Base-by-base conservation (phyloP, 495 filamentous ascomycete species). In the Podospora anserina region DNA sequence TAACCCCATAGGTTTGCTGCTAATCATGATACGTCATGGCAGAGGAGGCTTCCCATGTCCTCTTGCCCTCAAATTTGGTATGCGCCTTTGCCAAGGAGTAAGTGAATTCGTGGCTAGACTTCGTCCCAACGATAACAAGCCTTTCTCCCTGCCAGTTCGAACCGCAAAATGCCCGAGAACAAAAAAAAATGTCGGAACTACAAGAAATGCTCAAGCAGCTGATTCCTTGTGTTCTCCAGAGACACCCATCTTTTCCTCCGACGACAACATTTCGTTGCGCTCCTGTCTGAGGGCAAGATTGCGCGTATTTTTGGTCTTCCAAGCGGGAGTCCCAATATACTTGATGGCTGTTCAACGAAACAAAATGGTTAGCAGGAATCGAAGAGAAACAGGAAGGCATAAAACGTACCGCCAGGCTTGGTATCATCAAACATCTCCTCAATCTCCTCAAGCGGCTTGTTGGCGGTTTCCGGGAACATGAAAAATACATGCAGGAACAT, bases 391-490 rank as follows among this genome's bases (percentile, higher is more conserved):
- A 54, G 5, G n/a, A 30, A 58, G 15, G 9, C 23, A 23, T 23
- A 2, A 23, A 13, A 71, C 70, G 69, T 66, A 76, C 74, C 64
- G 49, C 73, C 75, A 9, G 71, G 68, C 68, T 69, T 66, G 27
- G 63, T 63, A 64, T 83, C 73, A 60, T 88, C 88, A 75, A 94
- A 94, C 71, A 92, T 88, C 53, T 77, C 80, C 60, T 90, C 89
- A 19, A 92, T 82, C 71, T 94, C 91, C 69, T 93, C 92, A 3
- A 94, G 84, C 15, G 90, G 89, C 83, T 92, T 92, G 63, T 90
- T 90, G n/a, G 86, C 84, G 0, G 91, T 94, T 78, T 95, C 91
- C 1, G 91, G 92, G 83, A 94, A 92, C 70, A 91, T 79, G 79
- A 94, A 92, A 81, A 87, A 92, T n/a, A 88, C 85, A 73, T 94